Evolutionary conservation across 768 basidiomycete species (phyloP), one percentile per base, ranked within the genome.

Genomic region (Calvatia gigantea): DNA sequence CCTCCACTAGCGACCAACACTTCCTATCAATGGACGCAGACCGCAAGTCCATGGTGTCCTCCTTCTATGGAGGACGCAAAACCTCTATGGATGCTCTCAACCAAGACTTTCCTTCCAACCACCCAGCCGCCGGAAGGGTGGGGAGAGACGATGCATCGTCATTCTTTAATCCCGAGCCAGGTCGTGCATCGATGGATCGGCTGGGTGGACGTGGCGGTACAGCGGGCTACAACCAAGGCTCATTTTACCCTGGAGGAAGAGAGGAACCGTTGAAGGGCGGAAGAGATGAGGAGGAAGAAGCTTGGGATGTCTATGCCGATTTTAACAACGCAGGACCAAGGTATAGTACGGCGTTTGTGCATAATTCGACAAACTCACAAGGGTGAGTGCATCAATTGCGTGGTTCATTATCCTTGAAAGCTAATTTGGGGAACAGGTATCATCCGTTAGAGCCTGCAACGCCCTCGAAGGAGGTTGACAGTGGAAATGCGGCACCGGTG

Each of bases 301-400:
- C 75, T 31, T 92, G 88, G 84, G 89, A 94, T 67, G 84, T 94
- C 42, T 93, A 84, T 66, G 89, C 91, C 19, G 91, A 94, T 70
- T 94, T 94, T 70, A 94, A 94, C 73, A 94, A 94, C 62, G 69
- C 82, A 4, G 91, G 91, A 1, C 91, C 90, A 19, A 75, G 80
- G 53, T 93, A 93, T 62, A 89, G 86, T 63, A 71, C 76, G 19
- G 77, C 85, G 5, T 85, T 87, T 65, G 80, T 75, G 6, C 37
- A 31, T 3, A 65, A 71, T 47, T 68, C 70, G 28, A 74, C 70
- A 39, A 39, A 28, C 28, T 54, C 58, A 38, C 61, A 75, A 58
- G 82, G 74, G 86, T 85, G 56, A 66, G 79, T 70, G 47, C 32
- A 21, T 12, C 12, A 48, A 54, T 42, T 29, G n/a, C 35, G 17